Conservation (phyloP, 2,329 filamentous ascomycete genomes). For the Plectosphaerella cucumerina region DNA sequence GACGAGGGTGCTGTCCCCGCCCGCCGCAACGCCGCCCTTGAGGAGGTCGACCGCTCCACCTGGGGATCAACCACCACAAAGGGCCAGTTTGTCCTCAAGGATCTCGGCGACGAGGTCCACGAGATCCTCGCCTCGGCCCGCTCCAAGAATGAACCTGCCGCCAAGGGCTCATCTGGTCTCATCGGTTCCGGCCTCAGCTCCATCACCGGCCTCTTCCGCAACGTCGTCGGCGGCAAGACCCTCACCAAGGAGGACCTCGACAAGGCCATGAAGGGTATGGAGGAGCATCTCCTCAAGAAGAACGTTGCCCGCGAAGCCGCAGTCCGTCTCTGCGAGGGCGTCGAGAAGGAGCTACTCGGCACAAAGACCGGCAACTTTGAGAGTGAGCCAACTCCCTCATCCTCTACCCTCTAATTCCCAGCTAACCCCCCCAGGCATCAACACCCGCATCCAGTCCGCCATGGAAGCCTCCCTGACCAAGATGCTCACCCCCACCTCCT, state of each 20-base stretch:
- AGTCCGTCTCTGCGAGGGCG: conserved; percentile 82
- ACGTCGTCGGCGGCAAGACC: conserved; percentile 91
- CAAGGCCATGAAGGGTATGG: conserved; percentile 93
- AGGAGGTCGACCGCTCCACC: conserved; percentile 70
- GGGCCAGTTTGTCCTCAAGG: conserved; percentile 90
- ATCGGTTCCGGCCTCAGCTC: conserved; percentile 77
- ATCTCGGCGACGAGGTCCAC: conserved; percentile 90
- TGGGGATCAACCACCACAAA: conserved; percentile 84
- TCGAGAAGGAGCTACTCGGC: conserved; percentile 84
- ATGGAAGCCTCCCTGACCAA: conserved; percentile 92
- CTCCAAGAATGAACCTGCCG: conserved; percentile 45
- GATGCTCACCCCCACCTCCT: conserved; percentile 93
- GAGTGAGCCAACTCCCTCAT: conserved; percentile 33
- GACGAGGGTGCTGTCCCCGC: conserved; percentile 48
- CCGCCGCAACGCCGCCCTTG: conserved; percentile 56
- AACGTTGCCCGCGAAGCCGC: conserved; percentile 96
- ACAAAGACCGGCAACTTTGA: conserved; percentile 92
- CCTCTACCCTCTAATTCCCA: conserved; percentile 11
- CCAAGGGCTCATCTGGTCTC: conserved; percentile 54
- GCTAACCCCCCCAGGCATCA: no score
- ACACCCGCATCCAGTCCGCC: conserved; percentile 74
- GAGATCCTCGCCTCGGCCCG: conserved; percentile 82
- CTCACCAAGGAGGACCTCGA: conserved; percentile 84
- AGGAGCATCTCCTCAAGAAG: conserved; percentile 89
- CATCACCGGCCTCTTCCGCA: conserved; percentile 85